These are phyloP conservation scores for Tolypocladium inflatum DNA, from an alignment of 2,329 filamentous ascomycete species.

Conservation along the genomic window DNA sequence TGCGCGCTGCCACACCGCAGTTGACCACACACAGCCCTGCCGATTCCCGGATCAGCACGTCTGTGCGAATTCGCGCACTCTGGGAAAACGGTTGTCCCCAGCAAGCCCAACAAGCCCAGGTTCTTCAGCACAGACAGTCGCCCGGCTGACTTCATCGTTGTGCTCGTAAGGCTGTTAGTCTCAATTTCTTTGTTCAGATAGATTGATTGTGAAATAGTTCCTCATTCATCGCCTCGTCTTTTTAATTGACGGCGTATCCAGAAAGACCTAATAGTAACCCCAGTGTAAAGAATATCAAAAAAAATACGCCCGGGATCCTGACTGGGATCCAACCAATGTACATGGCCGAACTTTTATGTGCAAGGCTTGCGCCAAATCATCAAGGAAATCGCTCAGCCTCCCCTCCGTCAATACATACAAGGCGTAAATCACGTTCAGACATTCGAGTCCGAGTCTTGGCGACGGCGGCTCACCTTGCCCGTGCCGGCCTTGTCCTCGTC, in stretches of 20 bases:
- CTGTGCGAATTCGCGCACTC: neutral
- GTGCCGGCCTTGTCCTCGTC: slow-evolving; percentile 14
- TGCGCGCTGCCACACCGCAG: no score
- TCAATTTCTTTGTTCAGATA: neutral
- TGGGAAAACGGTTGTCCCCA: neutral
- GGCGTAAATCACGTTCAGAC: neutral
- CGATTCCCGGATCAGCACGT: neutral
- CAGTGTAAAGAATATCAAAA: neutral
- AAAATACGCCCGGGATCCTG: neutral
- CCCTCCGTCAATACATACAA: neutral
- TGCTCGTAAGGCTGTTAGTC: neutral
- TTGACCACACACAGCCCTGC: neutral
- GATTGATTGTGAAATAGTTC: neutral
- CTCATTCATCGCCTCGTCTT: neutral
- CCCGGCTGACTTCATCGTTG: neutral
- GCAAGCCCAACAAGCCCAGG: no score
- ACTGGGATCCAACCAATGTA: neutral
- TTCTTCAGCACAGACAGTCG: neutral
- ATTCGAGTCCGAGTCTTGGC: neutral
- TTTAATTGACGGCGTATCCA: neutral
- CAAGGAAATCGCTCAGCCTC: neutral
- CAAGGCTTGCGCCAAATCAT: neutral
- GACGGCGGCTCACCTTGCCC: neutral
- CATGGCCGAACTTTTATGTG: neutral
- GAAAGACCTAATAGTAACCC: neutral